Conservation (phyloP, 345 rosid genomes). For the Physaria fendleri region DNA sequence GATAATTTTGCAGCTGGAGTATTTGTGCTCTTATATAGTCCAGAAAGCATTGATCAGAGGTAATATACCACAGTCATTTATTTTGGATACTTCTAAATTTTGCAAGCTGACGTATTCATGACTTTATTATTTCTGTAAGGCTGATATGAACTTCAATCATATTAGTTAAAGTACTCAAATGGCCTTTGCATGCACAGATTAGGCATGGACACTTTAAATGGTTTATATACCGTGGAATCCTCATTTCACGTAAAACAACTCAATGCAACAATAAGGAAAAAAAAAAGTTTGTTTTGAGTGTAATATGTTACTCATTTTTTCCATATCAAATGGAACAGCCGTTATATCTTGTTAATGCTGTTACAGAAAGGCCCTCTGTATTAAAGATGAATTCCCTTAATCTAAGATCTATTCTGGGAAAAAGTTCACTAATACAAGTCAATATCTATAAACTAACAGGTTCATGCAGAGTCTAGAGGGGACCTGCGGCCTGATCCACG, state of each 20-base stretch:
- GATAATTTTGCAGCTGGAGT: slow-evolving; percentile 38
- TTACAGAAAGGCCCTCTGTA: neutral
- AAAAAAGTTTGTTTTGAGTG: neutral
- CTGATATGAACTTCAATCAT: neutral
- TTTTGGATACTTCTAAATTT: neutral
- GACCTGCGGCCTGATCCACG: slow-evolving; percentile 87
- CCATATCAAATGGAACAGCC: neutral
- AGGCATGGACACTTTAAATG: neutral
- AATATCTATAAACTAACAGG: slow-evolving; percentile 36
- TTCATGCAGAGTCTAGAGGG: slow-evolving; percentile 84
- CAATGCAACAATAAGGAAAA: neutral
- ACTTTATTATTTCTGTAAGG: neutral
- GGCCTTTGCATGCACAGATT: neutral
- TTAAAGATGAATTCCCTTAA: neutral
- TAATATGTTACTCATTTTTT: neutral
- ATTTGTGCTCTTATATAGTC: slow-evolving; percentile 50
- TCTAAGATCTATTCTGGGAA: slow-evolving; percentile 5
- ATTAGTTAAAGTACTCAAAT: neutral
- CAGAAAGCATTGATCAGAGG: slow-evolving; percentile 44
- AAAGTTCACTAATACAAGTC: slow-evolving; percentile 2
- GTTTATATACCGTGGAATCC: neutral
- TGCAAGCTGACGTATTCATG: neutral
- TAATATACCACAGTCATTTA: slow-evolving; percentile 17
- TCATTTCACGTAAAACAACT: neutral
- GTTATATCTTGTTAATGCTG: neutral